Conservation (phyloP, 2,329 filamentous ascomycete genomes). For the Sordariomycetes sp. region DNA sequence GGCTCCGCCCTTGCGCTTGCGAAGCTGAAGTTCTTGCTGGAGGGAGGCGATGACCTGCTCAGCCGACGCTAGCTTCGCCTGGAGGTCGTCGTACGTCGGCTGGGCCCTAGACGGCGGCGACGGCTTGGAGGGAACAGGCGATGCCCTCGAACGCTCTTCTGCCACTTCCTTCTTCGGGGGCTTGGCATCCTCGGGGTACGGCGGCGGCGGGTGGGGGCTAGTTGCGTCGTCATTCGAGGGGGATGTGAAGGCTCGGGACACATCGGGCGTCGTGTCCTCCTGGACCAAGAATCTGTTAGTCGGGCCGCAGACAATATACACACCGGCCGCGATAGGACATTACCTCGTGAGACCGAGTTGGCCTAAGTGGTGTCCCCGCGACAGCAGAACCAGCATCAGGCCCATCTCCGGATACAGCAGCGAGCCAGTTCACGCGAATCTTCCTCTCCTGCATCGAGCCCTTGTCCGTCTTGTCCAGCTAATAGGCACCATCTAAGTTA, state of each 20-base stretch:
- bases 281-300: constrained; percentile 7
- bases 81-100: constrained; percentile 46
- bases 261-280: constrained; percentile 30
- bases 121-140: constrained; percentile 10
- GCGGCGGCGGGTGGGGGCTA: constrained; percentile 18
- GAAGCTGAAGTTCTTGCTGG: constrained; percentile 60
- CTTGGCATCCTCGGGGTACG: constrained; percentile 21
- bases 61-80: constrained; percentile 63
- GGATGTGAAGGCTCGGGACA: constrained; percentile 32
- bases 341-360: constrained; percentile 28
- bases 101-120: constrained; percentile 18
- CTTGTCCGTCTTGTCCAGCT: constrained; percentile 78
- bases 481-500: constrained; percentile 4
- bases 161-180: constrained; percentile 17
- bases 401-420: constrained; percentile 17
- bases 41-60: constrained; percentile 62
- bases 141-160: constrained; percentile 14
- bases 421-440: constrained; percentile 81
- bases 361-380: constrained; percentile 29
- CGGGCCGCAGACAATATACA: not conserved
- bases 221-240: constrained; percentile 23
- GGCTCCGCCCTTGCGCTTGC: constrained; percentile 56
- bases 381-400: constrained; percentile 8
- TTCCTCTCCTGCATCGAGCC: constrained; percentile 80
- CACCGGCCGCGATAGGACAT: constrained; percentile 9